Evolutionary conservation across 805 yeast species (phyloP), one percentile per base, ranked within the genome.

Genomic region (Metschnikowia dekortorum): DNA sequence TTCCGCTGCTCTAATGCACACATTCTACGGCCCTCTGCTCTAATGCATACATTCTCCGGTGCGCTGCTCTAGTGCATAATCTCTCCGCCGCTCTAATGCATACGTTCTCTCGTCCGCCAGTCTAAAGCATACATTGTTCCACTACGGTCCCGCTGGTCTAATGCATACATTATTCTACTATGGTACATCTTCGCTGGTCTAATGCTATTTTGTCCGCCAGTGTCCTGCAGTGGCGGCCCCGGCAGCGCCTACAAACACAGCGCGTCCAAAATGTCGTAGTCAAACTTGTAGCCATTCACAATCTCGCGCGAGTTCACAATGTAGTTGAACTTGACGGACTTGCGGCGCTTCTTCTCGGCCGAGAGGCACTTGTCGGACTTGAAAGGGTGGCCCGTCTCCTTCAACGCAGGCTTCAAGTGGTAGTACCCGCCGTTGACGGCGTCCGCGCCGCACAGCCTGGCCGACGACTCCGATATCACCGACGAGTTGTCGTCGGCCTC

Each of bases 231-330:
- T 33, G 45, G 14, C 37, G 45, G 31, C 11, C 31, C 38, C 8
- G 26, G 4, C 10, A 6, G 45, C 14, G 36, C 32, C 59, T 58
- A 66, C 46, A 67, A 59, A 46, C 68, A 67, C 50, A 59, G 64
- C 39, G 70, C 64, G 56, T 73, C 78, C 52, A 73, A 62, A 49
- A 66, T 71, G 54, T 70, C 71, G 56, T 73, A 75, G 57, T 77
- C 81, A 52, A 70, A 66, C 29, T 70, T 63, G 30, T 67, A 66
- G 18, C 74, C 78, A 51, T 73, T 76, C 49, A 75, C 65, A 37
- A 73, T 70, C 56, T 76, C 80, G 49, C 82, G 65, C 7, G 76
- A 68, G 48, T 69, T 73, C 45, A 77, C 69, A 33, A 71, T 68
- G 56, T 62, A 65, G 51, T 68, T 69, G 55, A 78, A 78, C 38